phyloP scores from a whole-genome alignment of 257 asterid genomes.

The Anisodus tanguticus region DNA sequence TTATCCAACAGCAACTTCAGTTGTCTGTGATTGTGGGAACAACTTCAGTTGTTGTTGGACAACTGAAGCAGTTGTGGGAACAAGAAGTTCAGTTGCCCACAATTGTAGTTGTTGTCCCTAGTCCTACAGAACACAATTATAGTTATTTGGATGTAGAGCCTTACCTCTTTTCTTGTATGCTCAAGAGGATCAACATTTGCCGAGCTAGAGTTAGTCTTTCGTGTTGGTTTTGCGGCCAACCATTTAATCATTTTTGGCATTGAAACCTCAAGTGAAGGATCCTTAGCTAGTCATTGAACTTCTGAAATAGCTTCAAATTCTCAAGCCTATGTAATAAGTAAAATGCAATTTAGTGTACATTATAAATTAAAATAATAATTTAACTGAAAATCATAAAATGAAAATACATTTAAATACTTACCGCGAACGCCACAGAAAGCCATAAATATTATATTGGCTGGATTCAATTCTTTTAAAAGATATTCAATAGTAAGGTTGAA shows the following conservation, averaged over 20 bases:
- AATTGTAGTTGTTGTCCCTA: not conserved
- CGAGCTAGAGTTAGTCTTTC: not conserved
- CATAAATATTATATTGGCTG: not conserved
- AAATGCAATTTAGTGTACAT: not conserved
- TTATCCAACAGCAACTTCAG: not conserved
- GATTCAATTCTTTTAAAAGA: not conserved
- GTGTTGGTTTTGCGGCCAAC: not conserved
- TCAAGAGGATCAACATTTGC: not conserved
- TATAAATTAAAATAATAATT: no score
- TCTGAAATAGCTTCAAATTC: not conserved
- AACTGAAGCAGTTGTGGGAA: no score
- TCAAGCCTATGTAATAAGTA: not conserved
- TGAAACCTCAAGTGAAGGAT: not conserved
- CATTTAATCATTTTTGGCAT: not conserved
- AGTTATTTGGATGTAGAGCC: no score
- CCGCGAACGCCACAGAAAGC: not conserved
- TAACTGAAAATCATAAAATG: not conserved
- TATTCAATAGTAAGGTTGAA: not conserved
- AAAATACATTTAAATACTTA: no score
- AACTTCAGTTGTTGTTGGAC: not conserved
- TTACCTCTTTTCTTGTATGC: no score
- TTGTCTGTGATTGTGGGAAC: no score
- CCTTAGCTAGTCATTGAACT: not conserved
- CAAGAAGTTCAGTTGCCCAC: not conserved
- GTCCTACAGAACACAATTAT: no score